Evolutionary conservation across 139 green algal species (phyloP).

Genomic region (Mesostigma viride): DNA sequence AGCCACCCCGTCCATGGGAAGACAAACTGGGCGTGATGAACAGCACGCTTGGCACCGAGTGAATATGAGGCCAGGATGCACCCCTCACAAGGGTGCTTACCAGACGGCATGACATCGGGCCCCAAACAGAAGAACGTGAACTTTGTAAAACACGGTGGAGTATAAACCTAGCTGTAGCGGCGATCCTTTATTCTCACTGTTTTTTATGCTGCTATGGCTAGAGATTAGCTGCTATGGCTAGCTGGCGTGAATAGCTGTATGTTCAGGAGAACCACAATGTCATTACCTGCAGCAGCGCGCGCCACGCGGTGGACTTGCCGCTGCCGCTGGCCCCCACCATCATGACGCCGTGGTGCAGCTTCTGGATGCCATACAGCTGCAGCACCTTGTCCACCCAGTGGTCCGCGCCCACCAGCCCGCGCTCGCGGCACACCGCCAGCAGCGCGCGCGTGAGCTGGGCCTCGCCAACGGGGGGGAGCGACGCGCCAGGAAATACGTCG

Average conservation of each 20-base stretch:
- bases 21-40: too few relatives aligned
- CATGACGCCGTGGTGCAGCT: conserved; percentile 74
- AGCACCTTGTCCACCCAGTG: conserved; percentile 61
- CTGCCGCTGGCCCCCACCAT: conserved; percentile 59
- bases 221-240: conserved; percentile 4
- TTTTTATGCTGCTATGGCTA: too few relatives aligned
- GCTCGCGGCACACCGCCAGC: conserved; percentile 10
- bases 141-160: too few relatives aligned
- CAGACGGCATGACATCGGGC: too few relatives aligned
- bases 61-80: too few relatives aligned
- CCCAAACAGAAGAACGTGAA: too few relatives aligned
- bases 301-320: conserved; percentile 56
- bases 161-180: too few relatives aligned
- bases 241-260: conserved; percentile 36
- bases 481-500: conserved; percentile 33
- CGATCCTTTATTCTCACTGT: too few relatives aligned
- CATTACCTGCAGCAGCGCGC: background rate
- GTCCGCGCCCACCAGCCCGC: conserved; percentile 39
- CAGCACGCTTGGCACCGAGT: too few relatives aligned
- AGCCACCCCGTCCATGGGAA: too few relatives aligned
- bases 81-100: too few relatives aligned
- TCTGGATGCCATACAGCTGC: conserved; percentile 70
- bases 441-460: conserved; percentile 12
- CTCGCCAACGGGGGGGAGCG: conserved; percentile 14
- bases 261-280: too few relatives aligned